Evolutionary conservation across 2,329 filamentous ascomycete species (phyloP), one percentile per base, ranked within the genome.

Genomic region (Fulvia fulva): DNA sequence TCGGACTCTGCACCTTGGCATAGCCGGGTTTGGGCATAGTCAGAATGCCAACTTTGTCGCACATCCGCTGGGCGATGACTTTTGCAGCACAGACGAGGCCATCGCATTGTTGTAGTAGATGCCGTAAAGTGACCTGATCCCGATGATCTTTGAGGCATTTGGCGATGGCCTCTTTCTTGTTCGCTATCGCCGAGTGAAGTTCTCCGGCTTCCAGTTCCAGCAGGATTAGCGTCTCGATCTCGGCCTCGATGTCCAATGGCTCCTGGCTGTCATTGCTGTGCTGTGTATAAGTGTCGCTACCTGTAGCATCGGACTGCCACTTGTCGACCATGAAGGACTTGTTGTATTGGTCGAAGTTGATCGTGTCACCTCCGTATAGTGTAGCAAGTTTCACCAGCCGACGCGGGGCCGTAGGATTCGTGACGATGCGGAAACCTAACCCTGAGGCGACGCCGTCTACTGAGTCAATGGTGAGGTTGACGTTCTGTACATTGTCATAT

Each of bases 81-180:
- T 75, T 73, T 51, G 78, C 61, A 47, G 77, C 70, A 60, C 77
- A 80, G 21, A 71, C 65, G 51, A 80, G 62, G 57, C 72, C 73
- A 58, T 78, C 73, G 61, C 78, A 80, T 49, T 76, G 66, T 56
- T 71, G 65, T 12, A 79, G 62, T 19, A 78, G 72, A 37, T 76
- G 68, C 19, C 69, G 70, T 11, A 78, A 67, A n/a, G 63, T 67
- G 43, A 75, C 72, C 16, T 71, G 65, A 21, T 71, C 65, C 11
- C 75, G 71, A 21, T 79, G 70, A 37, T 72, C 65, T 49, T 71
- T 64, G 12, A 74, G 68, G 55, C 77, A 68, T 19, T 68, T 68
- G 46, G 77, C 69, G 9, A 80, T 75, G 6, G 63, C 65, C 28
- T 68, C 55, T 55, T 70, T 70, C 57, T 67, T 67, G 16, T 63